Evolutionary conservation across 2,329 filamentous ascomycete species (phyloP), one percentile per base, ranked within the genome.

Genomic region (Sclerotinia glacialis): DNA sequence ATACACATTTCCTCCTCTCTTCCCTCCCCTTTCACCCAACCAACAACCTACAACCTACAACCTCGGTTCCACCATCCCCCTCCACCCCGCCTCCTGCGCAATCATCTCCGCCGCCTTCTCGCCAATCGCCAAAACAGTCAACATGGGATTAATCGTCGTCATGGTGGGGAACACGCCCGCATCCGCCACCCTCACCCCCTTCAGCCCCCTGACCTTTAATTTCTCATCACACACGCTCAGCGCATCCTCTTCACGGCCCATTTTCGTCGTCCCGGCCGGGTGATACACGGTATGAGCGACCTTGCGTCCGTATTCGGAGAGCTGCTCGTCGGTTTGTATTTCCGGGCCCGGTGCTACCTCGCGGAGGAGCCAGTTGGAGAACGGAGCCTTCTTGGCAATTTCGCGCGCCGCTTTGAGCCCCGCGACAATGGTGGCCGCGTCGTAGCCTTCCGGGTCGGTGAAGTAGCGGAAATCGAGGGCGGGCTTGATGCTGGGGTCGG

Each of bases 261-360:
- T 96, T 83, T 93, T 93, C 65, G 92, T 95, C 23, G 92, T 96
- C 63, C 92, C 92, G 16, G 90, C 89, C 0, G 92, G 92, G 78
- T 96, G 92, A 79, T 96, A 96, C 40, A 96, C 92, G 1, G 92
- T 96, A 78, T 96, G 92, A 5, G 92, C 92, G 85, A 92, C 74
- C 55, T 87, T 85, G 56, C 92, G 85, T 46, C 90, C 92, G 77
- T 96, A 96, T 79, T 93, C 88, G 77, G 85, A 89, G 11, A 96
- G 83, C 66, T 90, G 89, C 78, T 93, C 91, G 75, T 96, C 92
- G 8, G 87, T 88, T 77, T 91, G 86, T 9, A 78, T 69, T 7
- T 74, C 73, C 11, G 78, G 80, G 9, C 77, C 68, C 0, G 79
- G 77, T 31, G 76, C 77, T 1, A 78, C 80, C 26, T 75, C 77